Conservation (phyloP, 2,329 filamentous ascomycete genomes). For the Cercospora sp. region DNA sequence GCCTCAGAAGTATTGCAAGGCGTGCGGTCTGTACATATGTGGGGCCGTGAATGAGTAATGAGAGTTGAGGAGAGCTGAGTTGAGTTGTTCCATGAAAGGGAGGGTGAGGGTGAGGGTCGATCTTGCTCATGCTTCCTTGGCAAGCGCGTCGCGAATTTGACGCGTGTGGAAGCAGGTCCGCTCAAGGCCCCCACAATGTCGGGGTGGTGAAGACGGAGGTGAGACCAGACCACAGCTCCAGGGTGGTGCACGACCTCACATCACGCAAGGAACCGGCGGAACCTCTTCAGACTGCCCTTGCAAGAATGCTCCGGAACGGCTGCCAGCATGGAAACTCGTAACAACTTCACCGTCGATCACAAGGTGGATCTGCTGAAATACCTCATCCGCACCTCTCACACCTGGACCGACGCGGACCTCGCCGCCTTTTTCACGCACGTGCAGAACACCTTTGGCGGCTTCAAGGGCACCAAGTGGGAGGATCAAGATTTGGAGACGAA, state of each 20-base stretch:
- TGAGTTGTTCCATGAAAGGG: neutral
- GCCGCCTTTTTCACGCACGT: constrained; percentile 21
- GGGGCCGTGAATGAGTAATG: neutral
- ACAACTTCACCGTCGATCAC: constrained; percentile 21
- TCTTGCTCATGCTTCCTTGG: too few species aligned
- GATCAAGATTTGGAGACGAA: constrained; percentile 22
- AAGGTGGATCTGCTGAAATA: constrained; percentile 21
- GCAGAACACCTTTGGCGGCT: constrained; percentile 16
- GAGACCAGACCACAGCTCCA: neutral
- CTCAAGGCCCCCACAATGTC: neutral
- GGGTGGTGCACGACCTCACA: neutral
- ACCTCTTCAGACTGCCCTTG: neutral
- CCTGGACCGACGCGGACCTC: constrained; percentile 21
- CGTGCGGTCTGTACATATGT: neutral
- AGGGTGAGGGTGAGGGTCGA: too few species aligned
- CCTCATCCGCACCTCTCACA: constrained; percentile 19
- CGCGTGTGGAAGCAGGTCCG: neutral
- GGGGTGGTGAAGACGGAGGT: neutral
- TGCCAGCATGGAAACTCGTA: neutral
- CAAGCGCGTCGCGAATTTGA: neutral
- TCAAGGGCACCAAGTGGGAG: constrained; percentile 18
- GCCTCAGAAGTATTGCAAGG: neutral
- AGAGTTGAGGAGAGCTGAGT: neutral
- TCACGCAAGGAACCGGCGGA: neutral
- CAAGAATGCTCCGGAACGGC: neutral